phyloP scores from a whole-genome alignment of 371 early-diverging fungal genomes.

The Mortierella sp. region DNA sequence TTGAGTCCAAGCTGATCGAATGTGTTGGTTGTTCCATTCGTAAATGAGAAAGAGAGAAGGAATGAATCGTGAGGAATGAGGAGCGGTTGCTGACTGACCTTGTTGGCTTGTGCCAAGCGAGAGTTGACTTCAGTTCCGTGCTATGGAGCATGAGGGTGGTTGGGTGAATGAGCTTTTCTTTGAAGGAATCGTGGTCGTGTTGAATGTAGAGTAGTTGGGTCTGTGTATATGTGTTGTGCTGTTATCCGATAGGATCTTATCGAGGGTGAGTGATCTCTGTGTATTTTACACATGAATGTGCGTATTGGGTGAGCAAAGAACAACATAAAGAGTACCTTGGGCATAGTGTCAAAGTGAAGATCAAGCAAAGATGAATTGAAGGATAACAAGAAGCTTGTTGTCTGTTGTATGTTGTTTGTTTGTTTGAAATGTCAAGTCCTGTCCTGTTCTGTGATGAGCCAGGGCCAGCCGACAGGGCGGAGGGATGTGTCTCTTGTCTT shows the following conservation, averaged over 20 bases:
- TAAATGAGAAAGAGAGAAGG: too few relatives aligned
- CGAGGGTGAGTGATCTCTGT: neutral
- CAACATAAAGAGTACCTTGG: slow-evolving; percentile 11
- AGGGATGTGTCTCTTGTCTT: too few relatives aligned
- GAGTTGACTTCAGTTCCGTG: neutral
- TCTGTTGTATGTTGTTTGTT: neutral
- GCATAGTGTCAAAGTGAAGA: too few relatives aligned
- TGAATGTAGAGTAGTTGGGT: neutral
- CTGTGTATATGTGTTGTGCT: neutral
- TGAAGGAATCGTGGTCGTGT: too few relatives aligned
- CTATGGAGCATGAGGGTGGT: neutral
- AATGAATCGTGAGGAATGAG: neutral
- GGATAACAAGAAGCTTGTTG: neutral
- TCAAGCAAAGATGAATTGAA: neutral
- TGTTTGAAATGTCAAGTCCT: neutral
- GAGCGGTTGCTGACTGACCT: slow-evolving; percentile 16
- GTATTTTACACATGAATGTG: neutral
- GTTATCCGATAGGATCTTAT: slow-evolving; percentile 5
- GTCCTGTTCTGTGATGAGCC: neutral
- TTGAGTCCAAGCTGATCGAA: neutral
- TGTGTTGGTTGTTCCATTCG: neutral
- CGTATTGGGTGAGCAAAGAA: neutral
- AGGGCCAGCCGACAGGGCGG: neutral
- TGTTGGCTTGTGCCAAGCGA: slow-evolving; percentile 40
- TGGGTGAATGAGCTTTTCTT: neutral